Evolutionary conservation across 78 protist species (phyloP), one percentile per base, ranked within the genome.

Genomic region (Speleostelium caveatum): DNA sequence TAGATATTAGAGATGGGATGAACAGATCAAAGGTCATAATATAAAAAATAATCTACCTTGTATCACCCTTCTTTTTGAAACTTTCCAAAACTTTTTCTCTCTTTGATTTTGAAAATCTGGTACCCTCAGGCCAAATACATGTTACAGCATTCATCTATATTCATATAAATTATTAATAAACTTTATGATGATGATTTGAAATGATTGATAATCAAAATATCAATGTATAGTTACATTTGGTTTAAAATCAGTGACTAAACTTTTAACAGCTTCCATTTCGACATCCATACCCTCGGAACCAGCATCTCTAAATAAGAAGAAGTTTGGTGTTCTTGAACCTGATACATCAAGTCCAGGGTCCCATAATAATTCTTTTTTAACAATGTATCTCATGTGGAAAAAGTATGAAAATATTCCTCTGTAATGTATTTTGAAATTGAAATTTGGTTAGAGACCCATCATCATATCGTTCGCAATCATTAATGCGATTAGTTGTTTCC

Each of bases 41-140:
- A 49, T 49, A 49, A 49, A 49, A 49, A 16, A 49, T 49, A 12
- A 49, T 12, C n/a, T 80, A 66, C 74, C 56, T 80, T 19, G 89
- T 58, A 39, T 80, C 89, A 55, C 45, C 63, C 33, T 80, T 80
- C 42, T 83, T 83, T 36, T 83, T 83, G n/a, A 83, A 69, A 45
- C 91, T 83, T 33, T 83, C 91, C 45, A 83, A 69, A 39, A 83
- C 91, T 33, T 83, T 83, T 51, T 83, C 91, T 83, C 91, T 67
- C 79, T 83, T 83, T 67, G 79, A 67, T 42, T 83, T 83, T 41
- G 91, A 59, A 55, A 83, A 83, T 60, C 91, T 67, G 6, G 91
- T 83, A 30, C 91, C 91, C 17, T 83, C 91, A 69, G 91, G 91
- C 91, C 91, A 83, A 69, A 83, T 83, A 45, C 91, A 83, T 35